phyloP scores from a whole-genome alignment of 1,284 basidiomycete genomes.

The Leccinum subrobustum region DNA sequence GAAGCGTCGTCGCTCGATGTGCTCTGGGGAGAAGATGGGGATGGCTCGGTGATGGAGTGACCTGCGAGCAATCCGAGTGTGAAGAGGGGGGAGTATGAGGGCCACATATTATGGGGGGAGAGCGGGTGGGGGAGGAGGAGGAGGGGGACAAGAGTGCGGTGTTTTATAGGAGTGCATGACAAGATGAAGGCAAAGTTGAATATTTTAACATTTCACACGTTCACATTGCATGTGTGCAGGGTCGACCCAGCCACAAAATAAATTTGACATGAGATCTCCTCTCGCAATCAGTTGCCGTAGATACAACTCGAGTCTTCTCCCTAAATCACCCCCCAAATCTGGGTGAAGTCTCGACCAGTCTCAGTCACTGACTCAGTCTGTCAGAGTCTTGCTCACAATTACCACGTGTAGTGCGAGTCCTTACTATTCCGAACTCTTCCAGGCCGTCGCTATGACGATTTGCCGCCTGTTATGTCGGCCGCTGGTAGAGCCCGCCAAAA shows the following conservation, averaged over 20 bases:
- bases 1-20: slow-evolving; percentile 25
- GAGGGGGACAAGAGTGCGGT: background rate
- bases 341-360: background rate
- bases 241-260: slow-evolving; percentile 8
- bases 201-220: slow-evolving; percentile 14
- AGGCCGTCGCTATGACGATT: background rate
- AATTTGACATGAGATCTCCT: slow-evolving; percentile 7
- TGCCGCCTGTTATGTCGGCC: background rate
- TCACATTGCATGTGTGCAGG: slow-evolving; percentile 18
- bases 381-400: background rate
- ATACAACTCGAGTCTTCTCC: background rate
- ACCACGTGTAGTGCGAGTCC: background rate
- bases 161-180: slow-evolving; percentile 17
- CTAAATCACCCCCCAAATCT: background rate
- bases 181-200: slow-evolving; percentile 21
- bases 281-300: slow-evolving; percentile 16
- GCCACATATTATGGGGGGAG: slow-evolving; percentile 15
- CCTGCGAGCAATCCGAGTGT: slow-evolving; percentile 30
- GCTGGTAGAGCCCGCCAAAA: background rate
- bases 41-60: background rate
- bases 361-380: background rate
- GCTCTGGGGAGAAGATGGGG: background rate
- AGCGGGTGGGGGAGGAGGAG: background rate
- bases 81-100: slow-evolving; percentile 33
- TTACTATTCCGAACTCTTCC: background rate